Conservation (phyloP, 805 yeast species). For the Candida palmyrensis region DNA sequence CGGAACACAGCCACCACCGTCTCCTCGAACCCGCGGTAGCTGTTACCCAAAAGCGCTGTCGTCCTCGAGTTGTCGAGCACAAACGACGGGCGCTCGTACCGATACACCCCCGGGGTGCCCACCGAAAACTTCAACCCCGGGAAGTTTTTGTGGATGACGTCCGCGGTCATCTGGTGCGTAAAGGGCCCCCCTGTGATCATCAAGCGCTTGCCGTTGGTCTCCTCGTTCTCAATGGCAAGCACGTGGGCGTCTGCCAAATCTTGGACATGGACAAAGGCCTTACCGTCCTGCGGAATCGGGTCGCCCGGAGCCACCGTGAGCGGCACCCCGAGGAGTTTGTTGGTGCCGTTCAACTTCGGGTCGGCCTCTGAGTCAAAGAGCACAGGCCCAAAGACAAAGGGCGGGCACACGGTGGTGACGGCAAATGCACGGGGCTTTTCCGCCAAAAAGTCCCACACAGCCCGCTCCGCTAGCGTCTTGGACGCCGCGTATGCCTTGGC, state of each 20-base stretch:
- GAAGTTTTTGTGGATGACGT: constrained; percentile 1
- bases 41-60: constrained; percentile 29
- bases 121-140: constrained; percentile 1
- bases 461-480: constrained; percentile 30
- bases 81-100: no score
- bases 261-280: constrained; percentile 11
- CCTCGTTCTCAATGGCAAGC: constrained; percentile 12
- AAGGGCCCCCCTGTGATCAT: not conserved
- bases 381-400: constrained; percentile 59
- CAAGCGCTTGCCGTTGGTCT: constrained; percentile 9
- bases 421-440: constrained; percentile 25
- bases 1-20: constrained; percentile 1
- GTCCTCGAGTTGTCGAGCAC: constrained; percentile 38
- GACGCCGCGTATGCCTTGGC: constrained; percentile 37
- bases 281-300: not conserved
- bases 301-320: constrained; percentile 10
- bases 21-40: not conserved
- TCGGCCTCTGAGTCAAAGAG: constrained; percentile 18
- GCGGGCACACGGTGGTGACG: constrained; percentile 48
- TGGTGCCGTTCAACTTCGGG: constrained; percentile 35
- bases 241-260: constrained; percentile 19
- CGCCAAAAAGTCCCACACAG: constrained; percentile 26
- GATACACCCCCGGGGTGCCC: constrained; percentile 3
- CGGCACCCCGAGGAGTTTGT: constrained; percentile 24
- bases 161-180: not conserved